Evolutionary conservation across 148 eudicot species (phyloP).

Genomic region (Cornus suecica): DNA sequence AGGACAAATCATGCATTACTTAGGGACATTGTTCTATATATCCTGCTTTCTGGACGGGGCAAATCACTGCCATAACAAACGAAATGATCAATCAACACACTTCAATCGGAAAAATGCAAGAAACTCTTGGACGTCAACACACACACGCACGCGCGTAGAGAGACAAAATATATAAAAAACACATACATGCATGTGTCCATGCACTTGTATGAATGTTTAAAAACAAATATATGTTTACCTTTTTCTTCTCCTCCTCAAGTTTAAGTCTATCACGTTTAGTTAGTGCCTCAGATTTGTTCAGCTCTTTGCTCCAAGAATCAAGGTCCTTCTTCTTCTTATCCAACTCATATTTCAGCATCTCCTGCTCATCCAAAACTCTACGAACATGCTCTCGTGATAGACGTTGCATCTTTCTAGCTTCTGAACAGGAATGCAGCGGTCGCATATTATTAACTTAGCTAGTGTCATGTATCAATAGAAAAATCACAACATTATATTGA

Average conservation of each 20-base stretch:
- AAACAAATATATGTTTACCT: constrained; percentile 41
- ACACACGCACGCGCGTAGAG: too few species aligned
- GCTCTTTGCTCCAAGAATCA: constrained; percentile 61
- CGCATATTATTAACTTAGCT: background rate
- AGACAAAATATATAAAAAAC: background rate
- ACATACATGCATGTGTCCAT: background rate
- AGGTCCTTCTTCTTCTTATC: constrained; percentile 54
- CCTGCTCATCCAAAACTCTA: constrained; percentile 64
- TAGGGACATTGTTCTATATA: background rate
- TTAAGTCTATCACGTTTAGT: constrained; percentile 81
- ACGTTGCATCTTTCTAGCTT: constrained; percentile 72
- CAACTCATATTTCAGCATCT: constrained; percentile 60
- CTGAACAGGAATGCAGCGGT: constrained; percentile 30
- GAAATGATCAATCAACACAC: background rate
- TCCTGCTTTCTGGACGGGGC: background rate
- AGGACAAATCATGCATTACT: background rate
- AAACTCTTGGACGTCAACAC: background rate
- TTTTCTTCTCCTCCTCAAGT: constrained; percentile 77
- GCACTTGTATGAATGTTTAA: background rate
- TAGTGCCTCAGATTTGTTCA: constrained; percentile 59
- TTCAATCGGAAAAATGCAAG: background rate
- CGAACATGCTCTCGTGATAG: constrained; percentile 50
- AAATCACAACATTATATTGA: background rate
- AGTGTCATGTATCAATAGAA: background rate
- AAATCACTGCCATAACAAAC: background rate